Evolutionary conservation across 2,329 filamentous ascomycete species (phyloP).

Genomic region (Harringtonia aguacate): DNA sequence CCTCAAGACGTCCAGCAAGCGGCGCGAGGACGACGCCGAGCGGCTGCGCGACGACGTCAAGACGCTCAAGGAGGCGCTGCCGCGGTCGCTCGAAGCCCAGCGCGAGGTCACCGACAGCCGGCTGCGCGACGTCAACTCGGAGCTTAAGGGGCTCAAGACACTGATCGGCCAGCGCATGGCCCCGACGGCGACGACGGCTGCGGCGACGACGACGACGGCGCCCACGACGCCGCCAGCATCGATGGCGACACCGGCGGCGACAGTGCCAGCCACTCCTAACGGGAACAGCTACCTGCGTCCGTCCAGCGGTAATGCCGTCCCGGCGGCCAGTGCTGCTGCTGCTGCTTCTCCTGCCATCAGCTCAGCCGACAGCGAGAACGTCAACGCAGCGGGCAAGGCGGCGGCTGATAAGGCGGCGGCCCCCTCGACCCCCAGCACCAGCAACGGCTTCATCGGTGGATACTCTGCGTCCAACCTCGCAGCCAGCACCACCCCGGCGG

Average conservation of each 20-base stretch:
- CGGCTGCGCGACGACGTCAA: constrained; percentile 80
- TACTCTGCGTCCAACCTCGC: constrained; percentile 3
- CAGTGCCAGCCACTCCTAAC: constrained; percentile 8
- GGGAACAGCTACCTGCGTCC: background rate
- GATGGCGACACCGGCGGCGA: constrained; percentile 5
- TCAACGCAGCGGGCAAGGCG: constrained; percentile 13
- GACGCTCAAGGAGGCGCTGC: constrained; percentile 72
- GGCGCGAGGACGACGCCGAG: constrained; percentile 79
- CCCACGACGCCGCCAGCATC: constrained; percentile 5
- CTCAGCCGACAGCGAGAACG: constrained; percentile 8
- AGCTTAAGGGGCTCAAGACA: constrained; percentile 87
- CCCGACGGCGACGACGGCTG: constrained; percentile 2
- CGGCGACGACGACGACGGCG: constrained; percentile 21
- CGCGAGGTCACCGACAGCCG: constrained; percentile 73
- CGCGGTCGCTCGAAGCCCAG: constrained; percentile 78
- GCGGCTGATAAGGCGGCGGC: background rate
- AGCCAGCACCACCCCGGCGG: constrained; percentile 16
- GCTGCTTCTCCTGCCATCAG: constrained; percentile 11
- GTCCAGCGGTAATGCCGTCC: constrained; percentile 8
- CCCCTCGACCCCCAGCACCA: background rate
- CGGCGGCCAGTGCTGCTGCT: constrained; percentile 12
- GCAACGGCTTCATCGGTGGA: constrained; percentile 2
- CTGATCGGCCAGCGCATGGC: constrained; percentile 58
- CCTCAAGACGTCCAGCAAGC: constrained; percentile 68
- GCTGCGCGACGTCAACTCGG: constrained; percentile 73